Conservation (phyloP, 257 asterid species). For the Solanum corneliomulleri region DNA sequence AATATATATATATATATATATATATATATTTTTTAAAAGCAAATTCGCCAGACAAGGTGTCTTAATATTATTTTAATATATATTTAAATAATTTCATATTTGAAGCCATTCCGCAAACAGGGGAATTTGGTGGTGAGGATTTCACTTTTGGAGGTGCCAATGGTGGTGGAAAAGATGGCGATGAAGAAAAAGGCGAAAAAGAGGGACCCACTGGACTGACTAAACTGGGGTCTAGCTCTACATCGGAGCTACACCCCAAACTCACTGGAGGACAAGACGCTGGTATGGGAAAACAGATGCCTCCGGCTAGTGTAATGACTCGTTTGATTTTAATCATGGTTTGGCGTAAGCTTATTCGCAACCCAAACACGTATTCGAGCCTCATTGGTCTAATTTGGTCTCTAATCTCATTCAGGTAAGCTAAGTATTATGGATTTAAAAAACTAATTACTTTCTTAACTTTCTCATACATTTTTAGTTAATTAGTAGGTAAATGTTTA, state of each 20-base stretch:
- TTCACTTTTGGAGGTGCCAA: slow-evolving; percentile 43
- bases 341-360: slow-evolving; percentile 96
- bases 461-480: neutral
- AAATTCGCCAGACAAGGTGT: neutral
- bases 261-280: slow-evolving; percentile 22
- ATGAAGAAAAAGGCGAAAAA: slow-evolving; percentile 47
- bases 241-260: slow-evolving; percentile 40
- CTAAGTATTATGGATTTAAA: neutral
- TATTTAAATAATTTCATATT: neutral
- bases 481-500: neutral
- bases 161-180: slow-evolving; percentile 47
- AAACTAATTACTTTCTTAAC: neutral
- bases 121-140: slow-evolving; percentile 46
- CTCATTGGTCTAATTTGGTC: slow-evolving; percentile 94
- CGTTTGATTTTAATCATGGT: slow-evolving; percentile 95
- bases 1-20: neutral
- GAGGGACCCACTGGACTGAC: slow-evolving; percentile 42
- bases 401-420: slow-evolving; percentile 55
- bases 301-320: slow-evolving; percentile 97
- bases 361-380: slow-evolving; percentile 96
- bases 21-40: neutral
- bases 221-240: slow-evolving; percentile 44
- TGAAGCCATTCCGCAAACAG: slow-evolving; percentile 42
- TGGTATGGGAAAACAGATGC: slow-evolving; percentile 64
- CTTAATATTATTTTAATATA: neutral